Evolutionary conservation across 768 basidiomycete species (phyloP), one percentile per base, ranked within the genome.

Genomic region (Leccinum rimulosum): DNA sequence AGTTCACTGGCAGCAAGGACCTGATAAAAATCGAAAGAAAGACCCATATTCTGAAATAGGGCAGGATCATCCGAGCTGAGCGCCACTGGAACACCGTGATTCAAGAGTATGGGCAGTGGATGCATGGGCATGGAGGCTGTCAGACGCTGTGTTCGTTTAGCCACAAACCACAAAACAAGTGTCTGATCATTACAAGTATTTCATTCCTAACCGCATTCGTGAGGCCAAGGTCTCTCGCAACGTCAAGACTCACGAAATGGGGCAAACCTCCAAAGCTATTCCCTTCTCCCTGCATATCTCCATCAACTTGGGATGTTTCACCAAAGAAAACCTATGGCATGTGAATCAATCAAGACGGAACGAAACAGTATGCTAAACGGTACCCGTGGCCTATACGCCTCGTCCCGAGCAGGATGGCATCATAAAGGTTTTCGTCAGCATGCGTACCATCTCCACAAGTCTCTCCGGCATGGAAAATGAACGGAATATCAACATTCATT

Each of bases 351-450:
- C 10, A 53, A 14, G 28, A 36, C 12, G 28, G 19, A 50, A 50
- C 12, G 6, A 31, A 31, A 36, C 4, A 35, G 43, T 22, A 25
- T 15, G 2, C 14, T 43, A 31, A 35, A 19, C 56, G 72, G 30
- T 59, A 89, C 89, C 88, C 91, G 73, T 93, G 91, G 0, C 91
- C 91, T 56, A 92, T 92, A 22, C 89, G 82, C 67, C 85, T 90
- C 9, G 90, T 89, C 12, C 86, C 89, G 7, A 92, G 76, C 40
- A 91, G 74, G 53, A 93, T 84, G 6, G 90, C 89, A 67, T 93
- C 91, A 63, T 88, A 91, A 30, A 92, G 71, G 66, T 92, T 92
- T 52, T 79, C 70, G 59, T 93, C 90, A 19, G 86, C 85, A 19
- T 77, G 73, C 4, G 82, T 83, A 6, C 91, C 91, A 68, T 92